A percentile compares a stretch with the other conserved stretches of the same genome.
Evolutionary conservation across 1,139 yeast genomes (phyloP).

Genomic region (Eremothecium coryli): DNA sequence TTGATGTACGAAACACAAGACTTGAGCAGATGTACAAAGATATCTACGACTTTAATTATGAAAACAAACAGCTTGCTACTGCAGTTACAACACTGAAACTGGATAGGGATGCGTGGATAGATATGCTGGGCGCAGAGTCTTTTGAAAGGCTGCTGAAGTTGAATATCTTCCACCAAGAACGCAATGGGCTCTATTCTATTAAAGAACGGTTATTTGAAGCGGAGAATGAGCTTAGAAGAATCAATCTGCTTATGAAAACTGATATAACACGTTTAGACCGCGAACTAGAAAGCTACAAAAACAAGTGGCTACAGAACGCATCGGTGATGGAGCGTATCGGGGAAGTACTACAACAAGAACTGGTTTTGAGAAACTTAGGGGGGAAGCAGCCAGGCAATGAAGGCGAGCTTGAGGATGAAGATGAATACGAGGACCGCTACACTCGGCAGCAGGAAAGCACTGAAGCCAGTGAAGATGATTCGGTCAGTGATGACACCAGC

Average conservation of each 20-base stretch:
- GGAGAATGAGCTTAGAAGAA: slow-evolving; percentile 19
- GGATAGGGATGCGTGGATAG: slow-evolving; percentile 23
- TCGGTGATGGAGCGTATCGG: slow-evolving; percentile 24
- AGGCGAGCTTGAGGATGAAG: slow-evolving; percentile 13
- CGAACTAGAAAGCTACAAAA: slow-evolving; percentile 21
- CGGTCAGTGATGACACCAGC: slow-evolving; percentile 10
- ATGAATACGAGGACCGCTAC: slow-evolving; percentile 11
- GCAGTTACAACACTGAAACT: slow-evolving; percentile 21
- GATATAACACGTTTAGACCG: slow-evolving; percentile 20
- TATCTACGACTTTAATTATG: slow-evolving; percentile 20
- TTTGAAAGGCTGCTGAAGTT: slow-evolving; percentile 18
- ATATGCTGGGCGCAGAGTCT: slow-evolving; percentile 19
- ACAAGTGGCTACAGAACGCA: slow-evolving; percentile 28
- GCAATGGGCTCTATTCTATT: slow-evolving; percentile 10
- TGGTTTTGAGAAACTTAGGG: slow-evolving; percentile 15
- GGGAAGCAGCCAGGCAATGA: slow-evolving; percentile 13
- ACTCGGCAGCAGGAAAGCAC: slow-evolving; percentile 8
- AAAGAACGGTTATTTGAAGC: slow-evolving; percentile 13
- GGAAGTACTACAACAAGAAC: slow-evolving; percentile 20
- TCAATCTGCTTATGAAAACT: slow-evolving; percentile 20
- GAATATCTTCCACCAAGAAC: slow-evolving; percentile 18
- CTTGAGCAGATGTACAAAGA: slow-evolving; percentile 20
- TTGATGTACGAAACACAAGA: slow-evolving; percentile 17
- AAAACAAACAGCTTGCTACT: slow-evolving; percentile 18
- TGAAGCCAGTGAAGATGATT: slow-evolving; percentile 7